Conservation (phyloP, 108 stramenopile genomes). For the Pseudonitzschia delicatissima region DNA sequence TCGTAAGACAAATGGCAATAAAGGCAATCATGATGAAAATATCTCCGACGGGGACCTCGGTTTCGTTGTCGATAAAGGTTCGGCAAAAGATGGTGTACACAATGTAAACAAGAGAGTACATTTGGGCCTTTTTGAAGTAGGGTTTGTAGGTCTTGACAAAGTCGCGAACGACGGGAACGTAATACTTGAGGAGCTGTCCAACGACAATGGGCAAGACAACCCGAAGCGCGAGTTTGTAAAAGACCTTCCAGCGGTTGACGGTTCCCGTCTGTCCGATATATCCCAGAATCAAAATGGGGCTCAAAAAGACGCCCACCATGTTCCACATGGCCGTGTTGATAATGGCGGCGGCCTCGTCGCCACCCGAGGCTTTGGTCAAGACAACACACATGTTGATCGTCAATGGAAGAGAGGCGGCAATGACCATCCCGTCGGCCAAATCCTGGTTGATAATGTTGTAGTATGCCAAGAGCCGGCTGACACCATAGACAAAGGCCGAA, state of each 20-base stretch:
- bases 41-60: slow-evolving; percentile 23
- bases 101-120: slow-evolving; percentile 54
- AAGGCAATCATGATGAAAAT: slow-evolving; percentile 54
- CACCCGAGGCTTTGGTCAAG: slow-evolving; percentile 67
- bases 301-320: slow-evolving; percentile 65
- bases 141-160: slow-evolving; percentile 48
- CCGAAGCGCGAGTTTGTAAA: slow-evolving; percentile 49
- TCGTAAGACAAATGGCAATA: slow-evolving; percentile 26
- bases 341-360: slow-evolving; percentile 83
- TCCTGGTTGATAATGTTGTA: slow-evolving; percentile 36
- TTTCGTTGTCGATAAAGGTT: slow-evolving; percentile 32
- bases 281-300: slow-evolving; percentile 52
- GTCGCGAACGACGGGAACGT: slow-evolving; percentile 16
- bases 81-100: slow-evolving; percentile 61
- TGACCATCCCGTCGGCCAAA: slow-evolving; percentile 78
- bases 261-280: slow-evolving; percentile 52
- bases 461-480: slow-evolving; percentile 47
- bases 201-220: slow-evolving; percentile 53
- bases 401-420: slow-evolving; percentile 71
- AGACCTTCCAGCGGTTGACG: slow-evolving; percentile 42
- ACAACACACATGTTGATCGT: slow-evolving; percentile 87
- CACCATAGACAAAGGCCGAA: slow-evolving; percentile 53
- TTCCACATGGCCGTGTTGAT: slow-evolving; percentile 74
- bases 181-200: slow-evolving; percentile 58
- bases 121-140: slow-evolving; percentile 44